Conservation (phyloP, 768 basidiomycete species). For the Trametes elegans region DNA sequence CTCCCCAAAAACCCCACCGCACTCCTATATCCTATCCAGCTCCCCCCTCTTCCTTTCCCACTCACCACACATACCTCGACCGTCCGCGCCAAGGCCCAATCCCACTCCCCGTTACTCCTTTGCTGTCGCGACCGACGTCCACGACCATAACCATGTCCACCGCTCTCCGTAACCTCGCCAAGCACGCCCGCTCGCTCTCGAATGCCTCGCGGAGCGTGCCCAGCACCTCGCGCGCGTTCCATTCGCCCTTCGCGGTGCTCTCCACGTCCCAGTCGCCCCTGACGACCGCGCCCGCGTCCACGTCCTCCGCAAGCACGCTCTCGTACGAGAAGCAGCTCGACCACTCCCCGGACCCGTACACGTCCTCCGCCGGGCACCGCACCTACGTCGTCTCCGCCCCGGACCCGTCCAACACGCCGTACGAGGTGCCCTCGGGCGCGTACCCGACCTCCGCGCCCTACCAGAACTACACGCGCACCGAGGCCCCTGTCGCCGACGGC, state of each 20-base stretch:
- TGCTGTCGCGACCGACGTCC: slow-evolving; percentile 7
- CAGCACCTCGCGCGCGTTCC: slow-evolving; percentile 50
- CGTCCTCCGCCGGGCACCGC: slow-evolving; percentile 45
- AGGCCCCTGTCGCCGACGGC: slow-evolving; percentile 36
- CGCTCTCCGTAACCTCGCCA: slow-evolving; percentile 27
- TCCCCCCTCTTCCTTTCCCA: background rate
- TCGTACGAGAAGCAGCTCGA: slow-evolving; percentile 66
- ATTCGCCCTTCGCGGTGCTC: slow-evolving; percentile 61
- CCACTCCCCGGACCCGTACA: slow-evolving; percentile 45
- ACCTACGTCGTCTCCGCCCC: slow-evolving; percentile 77
- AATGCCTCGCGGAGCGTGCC: slow-evolving; percentile 21
- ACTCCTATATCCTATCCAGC: background rate
- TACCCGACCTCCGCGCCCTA: slow-evolving; percentile 39
- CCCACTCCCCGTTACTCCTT: background rate
- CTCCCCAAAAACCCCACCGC: slow-evolving; percentile 15
- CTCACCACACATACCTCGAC: background rate
- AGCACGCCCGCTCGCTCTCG: slow-evolving; percentile 32
- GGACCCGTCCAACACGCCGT: slow-evolving; percentile 57
- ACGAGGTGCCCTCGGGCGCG: slow-evolving; percentile 72
- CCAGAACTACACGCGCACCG: slow-evolving; percentile 41
- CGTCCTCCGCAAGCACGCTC: slow-evolving; percentile 22
- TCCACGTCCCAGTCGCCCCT: slow-evolving; percentile 35
- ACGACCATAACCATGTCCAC: slow-evolving; percentile 29
- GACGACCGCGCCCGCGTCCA: slow-evolving; percentile 32
- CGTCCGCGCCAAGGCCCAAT: background rate